phyloP scores from a whole-genome alignment of 495 filamentous ascomycete genomes.

The Xylaria cubensis region DNA sequence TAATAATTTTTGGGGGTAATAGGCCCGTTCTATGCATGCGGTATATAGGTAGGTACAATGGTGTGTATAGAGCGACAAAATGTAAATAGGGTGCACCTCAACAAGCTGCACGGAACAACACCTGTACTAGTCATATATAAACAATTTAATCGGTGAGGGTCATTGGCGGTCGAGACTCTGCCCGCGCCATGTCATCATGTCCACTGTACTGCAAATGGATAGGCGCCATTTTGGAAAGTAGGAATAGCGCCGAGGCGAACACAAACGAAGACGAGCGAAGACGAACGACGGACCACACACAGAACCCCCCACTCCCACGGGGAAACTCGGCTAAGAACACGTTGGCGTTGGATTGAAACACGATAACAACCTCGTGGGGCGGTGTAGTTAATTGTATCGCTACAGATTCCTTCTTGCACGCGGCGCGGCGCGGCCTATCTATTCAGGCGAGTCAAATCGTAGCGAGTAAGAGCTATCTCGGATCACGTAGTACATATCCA shows the following conservation, averaged over 20 bases:
- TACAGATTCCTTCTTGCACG: not conserved
- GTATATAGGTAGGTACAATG: not conserved
- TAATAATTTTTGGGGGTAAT: not conserved
- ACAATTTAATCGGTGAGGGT: not conserved
- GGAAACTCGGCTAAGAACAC: not conserved
- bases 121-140: not conserved
- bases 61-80: not conserved
- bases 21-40: not conserved
- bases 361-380: not conserved
- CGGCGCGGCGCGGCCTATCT: not conserved
- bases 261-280: constrained; percentile 5
- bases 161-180: constrained; percentile 8
- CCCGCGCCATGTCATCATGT: constrained; percentile 16
- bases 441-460: not conserved
- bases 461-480: not conserved
- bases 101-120: not conserved
- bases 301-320: not conserved
- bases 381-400: not conserved
- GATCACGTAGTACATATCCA: not conserved
- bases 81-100: not conserved
- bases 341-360: not conserved
- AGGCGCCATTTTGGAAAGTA: not conserved
- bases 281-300: not conserved
- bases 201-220: constrained; percentile 26
- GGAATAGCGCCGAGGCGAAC: constrained; percentile 16